Evolutionary conservation across 78 protist species (phyloP).

Genomic region (Polysphondylium violaceum): DNA sequence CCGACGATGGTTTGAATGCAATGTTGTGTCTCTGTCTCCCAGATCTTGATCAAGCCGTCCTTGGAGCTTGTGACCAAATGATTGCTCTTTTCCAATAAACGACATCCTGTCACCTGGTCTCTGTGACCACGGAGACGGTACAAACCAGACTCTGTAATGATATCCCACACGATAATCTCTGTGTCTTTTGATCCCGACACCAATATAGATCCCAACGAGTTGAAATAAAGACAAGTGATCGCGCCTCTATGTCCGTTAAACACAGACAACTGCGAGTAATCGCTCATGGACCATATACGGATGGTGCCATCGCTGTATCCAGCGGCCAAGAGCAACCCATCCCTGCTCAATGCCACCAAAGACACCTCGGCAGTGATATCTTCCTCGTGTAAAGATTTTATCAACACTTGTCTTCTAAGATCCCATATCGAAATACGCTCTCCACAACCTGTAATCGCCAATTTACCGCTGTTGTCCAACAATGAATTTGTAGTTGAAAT

Average conservation of each 20-base stretch:
- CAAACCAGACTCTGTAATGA: conserved; percentile 91
- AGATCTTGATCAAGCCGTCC: conserved; percentile 89
- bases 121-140: conserved; percentile 87
- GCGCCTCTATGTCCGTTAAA: conserved; percentile 87
- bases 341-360: conserved; percentile 6
- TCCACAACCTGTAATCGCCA: conserved; percentile 62
- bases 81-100: conserved; percentile 19
- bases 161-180: conserved; percentile 95
- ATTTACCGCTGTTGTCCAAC: conserved; percentile 35
- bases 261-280: not conserved
- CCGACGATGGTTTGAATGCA: conserved; percentile 94
- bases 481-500: conserved; percentile 49
- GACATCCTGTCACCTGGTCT: conserved; percentile 75
- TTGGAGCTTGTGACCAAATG: conserved; percentile 76
- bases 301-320: conserved; percentile 86
- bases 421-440: conserved; percentile 70
- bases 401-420: conserved; percentile 8
- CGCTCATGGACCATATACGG: conserved; percentile 76
- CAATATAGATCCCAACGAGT: conserved; percentile 74
- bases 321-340: conserved; percentile 41
- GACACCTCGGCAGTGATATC: conserved; percentile 48
- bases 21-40: conserved; percentile 93
- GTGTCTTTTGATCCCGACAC: conserved; percentile 92
- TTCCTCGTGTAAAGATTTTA: conserved; percentile 28
- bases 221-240: conserved; percentile 79